Conservation (phyloP, 139 green algal genomes). For the Chlorella sp. region DNA sequence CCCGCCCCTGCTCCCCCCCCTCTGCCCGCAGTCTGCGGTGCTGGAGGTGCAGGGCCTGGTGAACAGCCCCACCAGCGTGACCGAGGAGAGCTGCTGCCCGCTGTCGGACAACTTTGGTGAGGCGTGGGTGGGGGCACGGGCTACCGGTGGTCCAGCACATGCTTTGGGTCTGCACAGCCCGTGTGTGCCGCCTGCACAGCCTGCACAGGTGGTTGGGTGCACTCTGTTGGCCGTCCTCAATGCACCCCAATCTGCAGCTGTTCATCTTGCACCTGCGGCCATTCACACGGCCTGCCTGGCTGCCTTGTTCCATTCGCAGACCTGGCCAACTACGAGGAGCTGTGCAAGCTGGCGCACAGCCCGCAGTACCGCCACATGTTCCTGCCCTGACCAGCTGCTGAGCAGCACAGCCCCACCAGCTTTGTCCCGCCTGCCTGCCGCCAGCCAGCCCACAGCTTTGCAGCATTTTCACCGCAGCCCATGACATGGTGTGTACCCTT, state of each 20-base stretch:
- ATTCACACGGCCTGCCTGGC: background rate
- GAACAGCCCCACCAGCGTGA: conserved; percentile 53
- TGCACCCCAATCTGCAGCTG: background rate
- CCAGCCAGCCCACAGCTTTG: too few relatives aligned
- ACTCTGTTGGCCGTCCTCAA: background rate
- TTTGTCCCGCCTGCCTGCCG: conserved; percentile 16
- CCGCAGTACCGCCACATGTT: conserved; percentile 55
- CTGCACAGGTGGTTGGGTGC: background rate
- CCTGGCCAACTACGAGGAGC: conserved; percentile 73
- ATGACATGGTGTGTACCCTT: too few relatives aligned
- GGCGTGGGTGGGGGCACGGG: background rate
- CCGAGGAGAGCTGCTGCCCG: conserved; percentile 48
- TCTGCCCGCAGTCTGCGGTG: conserved; percentile 28
- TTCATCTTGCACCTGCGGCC: background rate
- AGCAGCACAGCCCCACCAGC: background rate
- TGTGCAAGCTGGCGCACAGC: conserved; percentile 65
- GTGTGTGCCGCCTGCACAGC: too few relatives aligned
- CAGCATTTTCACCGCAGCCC: too few relatives aligned
- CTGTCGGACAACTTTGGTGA: conserved; percentile 75
- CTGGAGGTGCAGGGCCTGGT: conserved; percentile 72
- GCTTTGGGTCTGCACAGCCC: too few relatives aligned
- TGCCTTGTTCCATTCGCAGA: conserved; percentile 58
- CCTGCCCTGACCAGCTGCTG: background rate
- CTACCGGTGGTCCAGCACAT: too few relatives aligned
- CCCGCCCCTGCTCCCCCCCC: background rate